Percentiles rank a stretch among this genome's conserved stretches.
phyloP scores from a whole-genome alignment of 352 stramenopile species.

The Phytophthora pisi region DNA sequence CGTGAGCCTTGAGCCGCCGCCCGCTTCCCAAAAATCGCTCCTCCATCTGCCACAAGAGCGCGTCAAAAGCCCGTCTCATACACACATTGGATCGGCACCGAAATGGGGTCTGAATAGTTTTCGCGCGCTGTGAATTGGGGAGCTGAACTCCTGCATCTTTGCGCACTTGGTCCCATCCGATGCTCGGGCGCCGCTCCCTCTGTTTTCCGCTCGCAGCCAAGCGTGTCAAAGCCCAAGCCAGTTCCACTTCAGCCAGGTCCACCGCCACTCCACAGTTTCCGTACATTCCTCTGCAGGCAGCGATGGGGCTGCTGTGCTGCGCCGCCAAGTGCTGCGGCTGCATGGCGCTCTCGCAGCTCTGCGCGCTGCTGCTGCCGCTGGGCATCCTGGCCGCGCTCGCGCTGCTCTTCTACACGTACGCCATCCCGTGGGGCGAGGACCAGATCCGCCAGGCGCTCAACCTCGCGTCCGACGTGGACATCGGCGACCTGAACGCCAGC shows the following conservation, averaged over 20 bases:
- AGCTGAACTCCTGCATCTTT: background rate
- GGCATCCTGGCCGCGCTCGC: constrained; percentile 56
- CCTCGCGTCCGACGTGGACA: constrained; percentile 52
- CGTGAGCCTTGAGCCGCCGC: background rate
- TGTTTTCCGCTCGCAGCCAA: background rate
- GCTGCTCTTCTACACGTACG: constrained; percentile 74
- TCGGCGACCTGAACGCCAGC: constrained; percentile 55
- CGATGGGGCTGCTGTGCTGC: constrained; percentile 59
- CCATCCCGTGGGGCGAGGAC: constrained; percentile 76
- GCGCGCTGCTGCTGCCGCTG: constrained; percentile 63
- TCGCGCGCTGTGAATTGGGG: background rate
- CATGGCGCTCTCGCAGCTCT: constrained; percentile 74
- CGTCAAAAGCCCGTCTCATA: constrained; percentile 10
- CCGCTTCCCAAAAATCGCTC: background rate
- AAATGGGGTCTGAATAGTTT: constrained; percentile 10
- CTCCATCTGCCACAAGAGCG: constrained; percentile 7
- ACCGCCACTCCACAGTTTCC: constrained; percentile 11
- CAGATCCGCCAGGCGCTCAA: constrained; percentile 64
- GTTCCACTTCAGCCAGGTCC: constrained; percentile 27
- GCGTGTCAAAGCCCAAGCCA: constrained; percentile 19
- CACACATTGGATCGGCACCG: constrained; percentile 7
- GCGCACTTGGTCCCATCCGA: constrained; percentile 20
- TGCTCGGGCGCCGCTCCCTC: constrained; percentile 4
- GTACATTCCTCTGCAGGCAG: background rate
- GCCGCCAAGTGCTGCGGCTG: constrained; percentile 80